Percentiles rank a stretch among this genome's conserved stretches.
phyloP scores from a whole-genome alignment of 352 stramenopile genomes.

The Globisporangium parvum region DNA sequence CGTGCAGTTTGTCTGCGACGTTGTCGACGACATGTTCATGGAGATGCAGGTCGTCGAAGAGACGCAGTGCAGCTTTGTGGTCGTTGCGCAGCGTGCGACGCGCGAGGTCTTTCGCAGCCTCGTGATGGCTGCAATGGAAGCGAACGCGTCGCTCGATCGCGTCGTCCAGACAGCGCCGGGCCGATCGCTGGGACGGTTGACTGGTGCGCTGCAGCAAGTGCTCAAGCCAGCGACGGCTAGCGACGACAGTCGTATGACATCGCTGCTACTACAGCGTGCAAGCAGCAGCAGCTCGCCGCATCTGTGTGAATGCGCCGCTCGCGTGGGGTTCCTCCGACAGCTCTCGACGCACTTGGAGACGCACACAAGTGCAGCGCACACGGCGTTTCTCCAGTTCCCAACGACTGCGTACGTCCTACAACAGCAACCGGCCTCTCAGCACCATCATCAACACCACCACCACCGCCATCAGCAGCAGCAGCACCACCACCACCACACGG shows the following conservation, averaged over 20 bases:
- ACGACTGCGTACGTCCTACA: conserved; percentile 3
- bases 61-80: conserved; percentile 22
- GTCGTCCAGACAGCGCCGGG: not conserved
- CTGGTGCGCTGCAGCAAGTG: conserved; percentile 9
- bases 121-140: conserved; percentile 14
- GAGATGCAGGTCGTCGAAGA: conserved; percentile 35
- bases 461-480: not conserved
- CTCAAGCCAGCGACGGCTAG: conserved; percentile 3
- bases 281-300: conserved; percentile 5
- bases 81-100: conserved; percentile 16
- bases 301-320: not conserved
- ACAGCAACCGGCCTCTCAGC: not conserved
- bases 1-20: conserved; percentile 24
- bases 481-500: not conserved
- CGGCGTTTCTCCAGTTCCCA: conserved; percentile 20
- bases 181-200: not conserved
- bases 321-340: conserved; percentile 15
- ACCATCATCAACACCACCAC: not conserved
- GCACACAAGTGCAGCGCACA: not conserved
- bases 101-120: conserved; percentile 20
- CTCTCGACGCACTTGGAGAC: conserved; percentile 18
- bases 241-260: not conserved
- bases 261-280: not conserved
- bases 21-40: conserved; percentile 36
- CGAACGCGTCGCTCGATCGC: conserved; percentile 21